Evolutionary conservation across 208 protist species (phyloP).

Genomic region (Vickermania spadyakhi): DNA sequence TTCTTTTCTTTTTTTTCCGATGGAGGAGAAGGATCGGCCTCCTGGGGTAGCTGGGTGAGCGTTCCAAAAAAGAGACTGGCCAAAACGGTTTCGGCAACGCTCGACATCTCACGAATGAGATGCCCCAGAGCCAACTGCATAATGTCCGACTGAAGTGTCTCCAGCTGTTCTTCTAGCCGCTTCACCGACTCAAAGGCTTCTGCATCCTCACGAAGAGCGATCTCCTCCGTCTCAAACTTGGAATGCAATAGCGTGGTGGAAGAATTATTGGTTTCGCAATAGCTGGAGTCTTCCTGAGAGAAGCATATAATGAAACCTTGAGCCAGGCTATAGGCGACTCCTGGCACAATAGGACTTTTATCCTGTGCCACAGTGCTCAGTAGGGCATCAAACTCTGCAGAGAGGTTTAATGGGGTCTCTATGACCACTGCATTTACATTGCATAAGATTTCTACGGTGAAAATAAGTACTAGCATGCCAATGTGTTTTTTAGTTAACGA

Average conservation of each 20-base stretch:
- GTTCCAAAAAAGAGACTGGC: slow-evolving; percentile 2
- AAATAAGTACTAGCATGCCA: slow-evolving; percentile 65
- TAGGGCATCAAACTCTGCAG: slow-evolving; percentile 24
- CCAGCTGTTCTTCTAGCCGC: slow-evolving; percentile 58
- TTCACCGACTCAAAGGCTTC: slow-evolving; percentile 37
- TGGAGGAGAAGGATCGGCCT: neutral
- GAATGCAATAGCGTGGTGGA: slow-evolving; percentile 40
- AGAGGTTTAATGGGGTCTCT: slow-evolving; percentile 28
- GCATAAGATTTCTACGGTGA: slow-evolving; percentile 50
- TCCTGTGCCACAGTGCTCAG: slow-evolving; percentile 42
- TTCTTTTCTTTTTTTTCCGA: slow-evolving; percentile 32
- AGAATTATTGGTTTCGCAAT: slow-evolving; percentile 43
- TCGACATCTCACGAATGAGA: slow-evolving; percentile 47
- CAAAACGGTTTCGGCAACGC: slow-evolving; percentile 9
- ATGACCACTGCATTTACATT: slow-evolving; percentile 59
- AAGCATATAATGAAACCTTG: slow-evolving; percentile 66
- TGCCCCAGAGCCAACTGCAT: slow-evolving; percentile 66
- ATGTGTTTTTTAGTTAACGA: slow-evolving; percentile 38
- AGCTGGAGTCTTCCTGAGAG: slow-evolving; percentile 52
- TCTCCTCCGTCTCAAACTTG: slow-evolving; percentile 41
- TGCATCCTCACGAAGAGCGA: slow-evolving; percentile 26
- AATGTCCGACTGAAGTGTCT: slow-evolving; percentile 53
- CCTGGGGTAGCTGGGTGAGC: neutral
- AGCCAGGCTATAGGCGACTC: slow-evolving; percentile 30
- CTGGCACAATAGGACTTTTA: slow-evolving; percentile 23